Evolutionary conservation across 768 basidiomycete species (phyloP), one percentile per base, ranked within the genome.

Genomic region (Pisolithus albus): DNA sequence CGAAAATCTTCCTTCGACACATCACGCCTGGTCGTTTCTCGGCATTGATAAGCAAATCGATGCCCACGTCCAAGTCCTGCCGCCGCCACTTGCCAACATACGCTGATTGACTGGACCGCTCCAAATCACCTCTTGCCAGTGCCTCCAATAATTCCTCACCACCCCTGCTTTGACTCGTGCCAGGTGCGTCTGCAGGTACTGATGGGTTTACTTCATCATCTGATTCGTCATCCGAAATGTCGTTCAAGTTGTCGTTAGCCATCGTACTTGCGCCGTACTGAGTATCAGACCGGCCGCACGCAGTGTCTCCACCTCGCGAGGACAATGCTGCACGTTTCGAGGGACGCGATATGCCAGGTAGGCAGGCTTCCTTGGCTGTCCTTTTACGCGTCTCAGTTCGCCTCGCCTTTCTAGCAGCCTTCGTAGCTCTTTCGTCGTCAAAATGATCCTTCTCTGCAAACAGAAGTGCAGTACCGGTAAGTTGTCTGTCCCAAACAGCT

Each of bases 31-130:
- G 8, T 3, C 56, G 43, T n/a, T 42, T 47, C 1, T 50, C 43
- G 0, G 67, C 62, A 52, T 70, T 70, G 19, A 69, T 56, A 11
- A 68, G 50, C 50, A 62, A 58, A 38, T 65, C 61, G 39, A 70
- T 37, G 1, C 51, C 62, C 7, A 53, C 56, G 7, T 60, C 52
- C 6, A 61, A 26, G 23, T 53, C 56, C 40, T 18, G 1, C n/a
- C 49, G 56, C 37, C 23, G 18, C 39, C 41, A 37, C 38, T 53
- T 52, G 37, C 37, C 47, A 40, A 23, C 13, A 32, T 49, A 47
- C 32, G 26, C 40, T 48, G 53, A 43, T 34, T 53, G 23, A 41
- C 41, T 37, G n/a, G 34, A 19, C 40, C 36, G 32, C 44, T 42
- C 23, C 36, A 46, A 9, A 30, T 30, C 28, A 5, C 28, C 28